phyloP scores from a whole-genome alignment of 2,329 filamentous ascomycete genomes.

The Sclerotinia minor region DNA sequence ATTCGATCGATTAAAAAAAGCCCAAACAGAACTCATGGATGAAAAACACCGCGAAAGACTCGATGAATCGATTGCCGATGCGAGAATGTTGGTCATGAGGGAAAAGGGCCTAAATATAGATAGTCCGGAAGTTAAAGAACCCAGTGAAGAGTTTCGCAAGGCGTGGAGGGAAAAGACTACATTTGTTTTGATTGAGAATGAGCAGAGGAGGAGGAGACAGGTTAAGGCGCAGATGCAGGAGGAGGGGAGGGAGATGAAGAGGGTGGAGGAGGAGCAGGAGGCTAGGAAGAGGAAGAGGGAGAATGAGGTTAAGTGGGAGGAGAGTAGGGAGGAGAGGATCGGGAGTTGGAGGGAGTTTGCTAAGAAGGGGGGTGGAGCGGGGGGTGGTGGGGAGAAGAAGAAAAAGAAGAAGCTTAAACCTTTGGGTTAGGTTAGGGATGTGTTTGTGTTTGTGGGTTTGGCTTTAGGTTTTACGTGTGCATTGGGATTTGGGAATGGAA shows the following conservation, averaged over 20 bases:
- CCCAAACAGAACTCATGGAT: constrained; percentile 86
- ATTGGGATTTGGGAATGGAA: too few relatives aligned
- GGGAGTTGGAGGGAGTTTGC: constrained; percentile 92
- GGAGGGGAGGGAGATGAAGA: constrained; percentile 84
- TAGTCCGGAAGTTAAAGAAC: constrained; percentile 72
- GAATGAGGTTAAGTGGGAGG: constrained; percentile 94
- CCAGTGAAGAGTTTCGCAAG: constrained; percentile 73
- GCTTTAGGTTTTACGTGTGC: background rate
- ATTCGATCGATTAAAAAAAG: constrained; percentile 95
- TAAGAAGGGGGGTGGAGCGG: constrained; percentile 55
- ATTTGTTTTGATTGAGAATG: constrained; percentile 88
- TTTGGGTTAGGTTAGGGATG: constrained; percentile 37
- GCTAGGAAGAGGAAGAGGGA: constrained; percentile 82
- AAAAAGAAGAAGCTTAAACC: constrained; percentile 64
- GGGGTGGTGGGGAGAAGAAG: constrained; percentile 64
- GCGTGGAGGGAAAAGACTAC: constrained; percentile 91
- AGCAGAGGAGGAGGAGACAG: constrained; percentile 79
- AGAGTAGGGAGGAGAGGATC: constrained; percentile 85
- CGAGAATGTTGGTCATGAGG: constrained; percentile 89
- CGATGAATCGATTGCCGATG: constrained; percentile 94
- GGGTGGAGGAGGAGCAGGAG: constrained; percentile 81
- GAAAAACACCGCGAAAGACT: constrained; percentile 85
- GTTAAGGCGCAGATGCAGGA: constrained; percentile 95
- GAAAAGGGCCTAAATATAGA: constrained; percentile 91
- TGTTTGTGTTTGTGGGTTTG: background rate